phyloP scores from a whole-genome alignment of 2,329 filamentous ascomycete species.

The Xylariaceae sp. region DNA sequence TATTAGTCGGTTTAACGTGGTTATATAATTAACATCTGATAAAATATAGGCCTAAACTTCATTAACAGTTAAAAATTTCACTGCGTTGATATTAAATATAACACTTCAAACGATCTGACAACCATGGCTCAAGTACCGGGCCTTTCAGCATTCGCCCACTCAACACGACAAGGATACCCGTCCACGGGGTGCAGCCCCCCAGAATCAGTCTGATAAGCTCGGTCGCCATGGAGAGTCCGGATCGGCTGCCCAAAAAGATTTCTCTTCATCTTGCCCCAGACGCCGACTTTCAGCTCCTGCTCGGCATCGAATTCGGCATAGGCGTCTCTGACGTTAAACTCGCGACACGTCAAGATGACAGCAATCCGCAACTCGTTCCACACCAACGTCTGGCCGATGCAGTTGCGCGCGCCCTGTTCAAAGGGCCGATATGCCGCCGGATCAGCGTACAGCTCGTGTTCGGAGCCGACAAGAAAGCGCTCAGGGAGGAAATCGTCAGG shows the following conservation, averaged over 20 bases:
- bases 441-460: constrained; percentile 4
- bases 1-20: too few relatives aligned
- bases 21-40: too few relatives aligned
- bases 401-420: constrained; percentile 14
- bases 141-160: constrained; percentile 2
- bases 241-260: constrained; percentile 1
- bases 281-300: background rate
- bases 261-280: constrained; percentile 1
- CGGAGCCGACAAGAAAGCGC: constrained; percentile 7
- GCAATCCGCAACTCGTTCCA: constrained; percentile 6
- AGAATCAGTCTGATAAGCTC: constrained; percentile 13
- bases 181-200: constrained; percentile 9
- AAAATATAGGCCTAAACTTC: too few relatives aligned
- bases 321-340: constrained; percentile 7
- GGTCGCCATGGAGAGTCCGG: constrained; percentile 5
- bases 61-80: too few relatives aligned
- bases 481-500: constrained; percentile 12
- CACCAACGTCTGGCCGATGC: constrained; percentile 14
- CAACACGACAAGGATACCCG: constrained; percentile 10
- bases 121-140: too few relatives aligned
- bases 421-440: constrained; percentile 9
- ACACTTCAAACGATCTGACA: too few relatives aligned
- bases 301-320: constrained; percentile 12
- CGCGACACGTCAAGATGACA: constrained; percentile 2
- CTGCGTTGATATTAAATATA: too few relatives aligned